Conservation (phyloP, 495 filamentous ascomycete species). For the Pseudoneurospora amorphoporcata region DNA sequence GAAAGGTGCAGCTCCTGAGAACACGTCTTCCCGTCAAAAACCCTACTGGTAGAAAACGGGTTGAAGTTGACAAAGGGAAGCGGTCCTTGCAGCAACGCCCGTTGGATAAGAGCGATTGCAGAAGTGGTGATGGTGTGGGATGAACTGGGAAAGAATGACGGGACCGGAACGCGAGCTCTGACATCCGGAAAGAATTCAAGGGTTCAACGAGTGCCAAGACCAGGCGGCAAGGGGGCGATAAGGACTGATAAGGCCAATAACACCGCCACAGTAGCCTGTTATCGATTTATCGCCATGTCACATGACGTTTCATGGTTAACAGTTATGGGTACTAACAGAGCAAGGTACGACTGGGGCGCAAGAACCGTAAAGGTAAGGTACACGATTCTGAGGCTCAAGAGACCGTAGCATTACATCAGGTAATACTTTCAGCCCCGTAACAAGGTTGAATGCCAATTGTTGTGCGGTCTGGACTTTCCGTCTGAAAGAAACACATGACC, state of each 20-base stretch:
- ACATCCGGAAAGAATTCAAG: background rate
- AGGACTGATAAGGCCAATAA: background rate
- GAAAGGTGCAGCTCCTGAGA: background rate
- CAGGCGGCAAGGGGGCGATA: background rate
- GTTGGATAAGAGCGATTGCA: background rate
- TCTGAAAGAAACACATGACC: background rate
- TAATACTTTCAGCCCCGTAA: background rate
- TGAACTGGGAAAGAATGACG: background rate
- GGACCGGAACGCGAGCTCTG: background rate
- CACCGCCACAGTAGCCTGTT: background rate
- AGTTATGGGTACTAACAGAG: background rate
- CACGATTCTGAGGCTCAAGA: background rate
- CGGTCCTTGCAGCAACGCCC: background rate
- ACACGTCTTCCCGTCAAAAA: background rate
- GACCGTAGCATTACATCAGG: background rate
- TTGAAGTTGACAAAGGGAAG: background rate
- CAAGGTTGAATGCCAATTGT: background rate
- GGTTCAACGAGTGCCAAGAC: background rate
- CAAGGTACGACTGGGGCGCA: background rate
- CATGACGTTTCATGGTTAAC: background rate
- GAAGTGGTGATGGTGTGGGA: background rate
- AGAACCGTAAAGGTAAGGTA: background rate
- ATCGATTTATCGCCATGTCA: background rate
- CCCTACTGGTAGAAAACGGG: background rate
- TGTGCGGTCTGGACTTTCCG: background rate